phyloP scores from a whole-genome alignment of 306 rosid genomes.

The Clitoria ternatea region DNA sequence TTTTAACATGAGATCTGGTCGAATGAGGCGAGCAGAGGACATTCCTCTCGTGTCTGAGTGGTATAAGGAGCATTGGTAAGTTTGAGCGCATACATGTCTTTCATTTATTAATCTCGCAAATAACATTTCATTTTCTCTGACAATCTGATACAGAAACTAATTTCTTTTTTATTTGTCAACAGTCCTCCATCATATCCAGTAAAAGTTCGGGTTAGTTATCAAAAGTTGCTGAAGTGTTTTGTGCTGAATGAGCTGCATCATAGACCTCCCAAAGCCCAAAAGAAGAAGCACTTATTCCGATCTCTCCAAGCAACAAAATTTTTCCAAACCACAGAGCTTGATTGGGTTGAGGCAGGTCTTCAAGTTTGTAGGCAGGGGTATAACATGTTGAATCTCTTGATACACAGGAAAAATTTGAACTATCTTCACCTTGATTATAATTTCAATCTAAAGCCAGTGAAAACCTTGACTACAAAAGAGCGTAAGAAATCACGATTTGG shows the following conservation, averaged over 20 bases:
- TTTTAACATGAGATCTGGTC: slow-evolving; percentile 98
- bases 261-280: slow-evolving; percentile 97
- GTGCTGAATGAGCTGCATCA: slow-evolving; percentile 98
- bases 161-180: slow-evolving; percentile 24
- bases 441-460: slow-evolving; percentile 95
- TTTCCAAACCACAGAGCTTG: slow-evolving; percentile 98
- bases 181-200: slow-evolving; percentile 98
- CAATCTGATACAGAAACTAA: background rate
- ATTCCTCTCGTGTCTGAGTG: slow-evolving; percentile 98
- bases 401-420: slow-evolving; percentile 94
- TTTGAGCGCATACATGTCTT: background rate
- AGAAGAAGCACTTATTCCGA: slow-evolving; percentile 89
- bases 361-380: slow-evolving; percentile 99
- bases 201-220: slow-evolving; percentile 97
- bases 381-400: slow-evolving; percentile 94
- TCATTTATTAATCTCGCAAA: background rate
- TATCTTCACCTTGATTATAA: slow-evolving; percentile 98
- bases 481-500: slow-evolving; percentile 97
- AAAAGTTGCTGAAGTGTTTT: slow-evolving; percentile 87
- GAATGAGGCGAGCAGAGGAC: slow-evolving; percentile 92
- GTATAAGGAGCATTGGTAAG: slow-evolving; percentile 97
- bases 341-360: slow-evolving; percentile 99
- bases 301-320: slow-evolving; percentile 98
- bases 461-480: slow-evolving; percentile 92
- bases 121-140: background rate